A percentile compares a stretch with the other conserved stretches of the same genome.
These are phyloP conservation scores for Suillus decipiens DNA, from an alignment of 768 basidiomycete species.

Conservation along the genomic window DNA sequence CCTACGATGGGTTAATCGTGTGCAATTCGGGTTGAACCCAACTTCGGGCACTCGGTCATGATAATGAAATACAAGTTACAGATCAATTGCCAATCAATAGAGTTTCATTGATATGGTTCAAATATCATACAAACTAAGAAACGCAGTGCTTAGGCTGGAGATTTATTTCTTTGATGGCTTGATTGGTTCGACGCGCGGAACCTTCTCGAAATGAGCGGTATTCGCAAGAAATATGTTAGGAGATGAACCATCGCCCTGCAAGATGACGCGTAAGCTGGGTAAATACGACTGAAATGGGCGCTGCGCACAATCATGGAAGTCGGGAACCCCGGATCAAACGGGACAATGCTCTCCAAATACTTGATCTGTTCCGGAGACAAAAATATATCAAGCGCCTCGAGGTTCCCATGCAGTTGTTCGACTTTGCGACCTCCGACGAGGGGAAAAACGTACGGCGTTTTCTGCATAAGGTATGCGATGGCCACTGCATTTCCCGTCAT, in stretches of 20 bases:
- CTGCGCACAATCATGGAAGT: constrained; percentile 28
- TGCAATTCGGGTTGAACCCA: background rate
- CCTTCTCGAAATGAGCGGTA: constrained; percentile 12
- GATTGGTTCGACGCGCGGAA: constrained; percentile 9
- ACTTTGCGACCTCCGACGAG: constrained; percentile 39
- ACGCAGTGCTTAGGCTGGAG: background rate
- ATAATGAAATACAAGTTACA: background rate
- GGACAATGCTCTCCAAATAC: constrained; percentile 31
- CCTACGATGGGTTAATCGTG: background rate
- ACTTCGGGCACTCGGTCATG: background rate
- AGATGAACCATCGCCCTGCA: constrained; percentile 7
- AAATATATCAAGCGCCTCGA: constrained; percentile 37
- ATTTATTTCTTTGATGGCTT: constrained; percentile 6
- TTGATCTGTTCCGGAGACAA: constrained; percentile 34
- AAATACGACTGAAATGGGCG: background rate
- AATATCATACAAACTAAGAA: constrained; percentile 1
- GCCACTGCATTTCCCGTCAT: constrained; percentile 24
- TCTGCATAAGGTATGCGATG: constrained; percentile 42
- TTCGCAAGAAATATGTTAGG: constrained; percentile 3
- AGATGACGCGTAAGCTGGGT: background rate
- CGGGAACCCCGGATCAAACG: constrained; percentile 40
- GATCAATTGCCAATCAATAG: background rate
- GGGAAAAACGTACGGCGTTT: constrained; percentile 40
- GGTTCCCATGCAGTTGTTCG: constrained; percentile 36
- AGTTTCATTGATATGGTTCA: background rate